Evolutionary conservation across 345 rosid genomes (phyloP).

Genomic region (Fremontodendron californicum): DNA sequence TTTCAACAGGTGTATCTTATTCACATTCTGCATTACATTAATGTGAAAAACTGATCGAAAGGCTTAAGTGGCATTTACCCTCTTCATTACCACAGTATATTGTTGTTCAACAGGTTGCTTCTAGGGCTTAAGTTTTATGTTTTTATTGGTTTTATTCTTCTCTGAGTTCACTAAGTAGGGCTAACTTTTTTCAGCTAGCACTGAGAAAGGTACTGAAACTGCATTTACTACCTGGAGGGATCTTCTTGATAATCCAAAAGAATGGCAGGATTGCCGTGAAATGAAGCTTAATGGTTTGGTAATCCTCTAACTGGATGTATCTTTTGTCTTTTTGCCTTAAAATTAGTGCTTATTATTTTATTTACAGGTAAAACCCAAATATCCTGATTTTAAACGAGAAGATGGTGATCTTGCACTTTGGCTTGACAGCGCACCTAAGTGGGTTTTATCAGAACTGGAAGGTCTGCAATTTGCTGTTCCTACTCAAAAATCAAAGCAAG

Average conservation of each 20-base stretch:
- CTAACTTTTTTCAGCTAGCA: constrained; percentile 19
- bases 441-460: constrained; percentile 38
- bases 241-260: constrained; percentile 55
- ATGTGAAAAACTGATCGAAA: neutral
- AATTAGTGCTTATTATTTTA: neutral
- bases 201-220: constrained; percentile 11
- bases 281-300: constrained; percentile 55
- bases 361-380: constrained; percentile 47
- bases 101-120: neutral
- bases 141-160: neutral
- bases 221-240: constrained; percentile 38
- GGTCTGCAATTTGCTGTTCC: constrained; percentile 32
- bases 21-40: neutral
- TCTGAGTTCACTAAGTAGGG: neutral
- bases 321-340: neutral
- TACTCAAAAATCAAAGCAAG: constrained; percentile 19
- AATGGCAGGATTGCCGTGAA: constrained; percentile 68
- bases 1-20: neutral
- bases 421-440: constrained; percentile 51
- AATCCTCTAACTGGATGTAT: constrained; percentile 15
- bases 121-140: neutral
- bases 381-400: constrained; percentile 78
- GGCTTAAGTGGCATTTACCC: neutral
- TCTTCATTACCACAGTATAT: neutral
- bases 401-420: constrained; percentile 46